Base-by-base conservation (phyloP, 2,329 filamentous ascomycete species). In the Cercospora beticola region DNA sequence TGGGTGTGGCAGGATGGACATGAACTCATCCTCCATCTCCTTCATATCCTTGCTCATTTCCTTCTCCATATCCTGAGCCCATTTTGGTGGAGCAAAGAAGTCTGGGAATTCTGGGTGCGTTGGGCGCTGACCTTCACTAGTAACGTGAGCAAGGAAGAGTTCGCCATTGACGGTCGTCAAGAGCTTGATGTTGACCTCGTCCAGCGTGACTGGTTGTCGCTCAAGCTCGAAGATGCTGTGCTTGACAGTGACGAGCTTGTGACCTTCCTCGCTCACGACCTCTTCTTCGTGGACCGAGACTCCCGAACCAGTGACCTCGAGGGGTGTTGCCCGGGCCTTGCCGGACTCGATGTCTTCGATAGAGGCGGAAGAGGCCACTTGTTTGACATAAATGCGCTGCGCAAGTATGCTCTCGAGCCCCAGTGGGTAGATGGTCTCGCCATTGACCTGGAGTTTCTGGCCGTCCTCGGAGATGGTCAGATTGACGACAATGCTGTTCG, bases 181-280 rank as follows among this genome's bases (percentile, higher is more conserved):
- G 18, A 92, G 81, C 73, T 86, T 86, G 57, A 92, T 81, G 57
- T 86, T 84, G 67, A 92, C 82, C 30, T 81, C 83, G 56, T 86
- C 80, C 65, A 90, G 78, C 68, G 88, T 87, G 54, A 82, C 80
- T 18, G 71, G 70, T 65, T 78, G 73, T 64, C 83, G 79, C 67
- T 86, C 87, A 28, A 91, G 85, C 76, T 88, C 85, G 68, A 88
- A 83, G 69, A 91, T 84, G 71, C 87, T 83, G 43, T 91, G 79
- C 70, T 86, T 82, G 67, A 90, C 75, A 43, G 81, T 78, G 63
- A 89, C 77, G 3, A 89, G 77, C 67, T 86, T 82, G 54, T 89
- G 77, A 64, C 82, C 79, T 69, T 85, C 84, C 9, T 85, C 82
- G 61, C 84, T 82, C 66, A 87, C 83, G 57, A 83, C 81, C 71